Conservation (phyloP, 805 yeast species). For the Wickerhamiella occidentalis region DNA sequence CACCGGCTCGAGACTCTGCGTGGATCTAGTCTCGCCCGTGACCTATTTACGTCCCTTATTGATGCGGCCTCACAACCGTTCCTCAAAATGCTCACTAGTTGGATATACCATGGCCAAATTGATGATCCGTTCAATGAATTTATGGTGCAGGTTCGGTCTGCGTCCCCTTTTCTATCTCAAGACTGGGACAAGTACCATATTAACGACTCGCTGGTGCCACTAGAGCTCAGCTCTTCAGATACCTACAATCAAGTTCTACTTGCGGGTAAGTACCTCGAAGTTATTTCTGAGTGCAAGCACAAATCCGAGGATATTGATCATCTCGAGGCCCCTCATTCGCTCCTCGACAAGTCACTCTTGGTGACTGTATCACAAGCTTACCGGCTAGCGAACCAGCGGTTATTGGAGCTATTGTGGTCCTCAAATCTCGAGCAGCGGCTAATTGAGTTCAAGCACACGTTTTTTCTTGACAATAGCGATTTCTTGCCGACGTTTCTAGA, state of each 20-base stretch:
- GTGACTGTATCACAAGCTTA: conserved; percentile 51
- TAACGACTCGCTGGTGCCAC: conserved; percentile 54
- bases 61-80: conserved; percentile 51
- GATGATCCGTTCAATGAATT: conserved; percentile 78
- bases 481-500: conserved; percentile 43
- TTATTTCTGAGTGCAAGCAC: conserved; percentile 42
- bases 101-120: conserved; percentile 66
- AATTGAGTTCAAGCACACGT: conserved; percentile 41
- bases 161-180: conserved; percentile 17
- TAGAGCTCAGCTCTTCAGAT: conserved; percentile 43
- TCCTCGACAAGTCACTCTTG: conserved; percentile 35
- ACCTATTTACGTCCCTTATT: conserved; percentile 42
- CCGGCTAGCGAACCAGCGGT: conserved; percentile 48
- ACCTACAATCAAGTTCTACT: conserved; percentile 53
- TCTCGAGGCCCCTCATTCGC: conserved; percentile 14
- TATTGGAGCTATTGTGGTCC: conserved; percentile 44
- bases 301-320: conserved; percentile 28
- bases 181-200: conserved; percentile 37
- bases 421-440: conserved; percentile 42
- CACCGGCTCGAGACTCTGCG: conserved; percentile 41
- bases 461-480: conserved; percentile 42
- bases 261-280: conserved; percentile 77
- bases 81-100: conserved; percentile 53
- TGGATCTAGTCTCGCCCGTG: conserved; percentile 51
- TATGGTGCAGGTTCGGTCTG: conserved; percentile 34